Conservation (phyloP, 108 stramenopile species). For the Stephanodiscus triporus region DNA sequence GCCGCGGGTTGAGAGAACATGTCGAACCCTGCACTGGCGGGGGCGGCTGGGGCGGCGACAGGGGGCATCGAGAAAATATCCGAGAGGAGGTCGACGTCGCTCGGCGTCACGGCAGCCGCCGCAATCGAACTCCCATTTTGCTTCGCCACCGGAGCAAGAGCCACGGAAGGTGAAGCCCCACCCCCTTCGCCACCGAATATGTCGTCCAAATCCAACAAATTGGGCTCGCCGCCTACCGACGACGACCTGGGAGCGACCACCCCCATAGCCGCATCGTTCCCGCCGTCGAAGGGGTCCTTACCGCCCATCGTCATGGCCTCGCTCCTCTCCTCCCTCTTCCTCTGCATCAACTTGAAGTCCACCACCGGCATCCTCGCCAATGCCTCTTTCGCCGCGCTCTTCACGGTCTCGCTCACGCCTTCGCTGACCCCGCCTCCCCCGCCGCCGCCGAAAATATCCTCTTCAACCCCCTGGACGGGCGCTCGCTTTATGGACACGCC, state of each 20-base stretch:
- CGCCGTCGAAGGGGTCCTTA: constrained; percentile 46
- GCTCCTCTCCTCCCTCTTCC: constrained; percentile 56
- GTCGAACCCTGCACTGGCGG: constrained; percentile 55
- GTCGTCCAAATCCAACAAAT: constrained; percentile 86
- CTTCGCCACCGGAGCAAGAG: constrained; percentile 10
- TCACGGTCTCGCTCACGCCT: not conserved
- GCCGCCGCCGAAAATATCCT: not conserved
- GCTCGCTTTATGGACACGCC: constrained; percentile 41
- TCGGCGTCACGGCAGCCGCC: constrained; percentile 49
- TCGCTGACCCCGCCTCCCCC: not conserved
- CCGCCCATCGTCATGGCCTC: constrained; percentile 33
- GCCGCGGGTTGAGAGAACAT: constrained; percentile 45
- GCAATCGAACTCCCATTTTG: constrained; percentile 52
- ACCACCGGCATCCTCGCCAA: constrained; percentile 95
- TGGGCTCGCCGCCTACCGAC: constrained; percentile 62
- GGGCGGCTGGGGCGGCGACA: constrained; percentile 48
- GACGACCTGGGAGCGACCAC: constrained; percentile 14
- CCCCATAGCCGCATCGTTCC: constrained; percentile 21
- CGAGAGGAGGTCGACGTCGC: constrained; percentile 87
- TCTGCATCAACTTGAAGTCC: constrained; percentile 84
- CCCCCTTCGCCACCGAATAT: constrained; percentile 86
- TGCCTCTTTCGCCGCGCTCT: constrained; percentile 66
- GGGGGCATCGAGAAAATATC: constrained; percentile 87
- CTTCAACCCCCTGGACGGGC: not conserved
- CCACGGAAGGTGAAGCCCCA: constrained; percentile 39